These are phyloP conservation scores for Penicillium italicum DNA, from an alignment of 2,329 filamentous ascomycete genomes.

Conservation along the genomic window DNA sequence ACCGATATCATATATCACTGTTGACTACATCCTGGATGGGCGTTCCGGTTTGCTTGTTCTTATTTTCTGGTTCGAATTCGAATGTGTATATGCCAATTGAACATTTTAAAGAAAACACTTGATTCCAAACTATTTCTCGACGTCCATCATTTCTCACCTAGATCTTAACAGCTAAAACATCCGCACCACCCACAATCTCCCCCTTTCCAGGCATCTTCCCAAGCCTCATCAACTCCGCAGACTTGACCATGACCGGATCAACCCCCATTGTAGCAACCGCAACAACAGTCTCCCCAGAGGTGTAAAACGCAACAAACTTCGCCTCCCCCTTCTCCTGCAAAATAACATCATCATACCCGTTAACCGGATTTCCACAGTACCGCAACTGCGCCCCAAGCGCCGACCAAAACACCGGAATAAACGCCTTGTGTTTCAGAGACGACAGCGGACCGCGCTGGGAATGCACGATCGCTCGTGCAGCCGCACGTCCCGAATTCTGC, in stretches of 20 bases:
- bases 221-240: slow-evolving; percentile 77
- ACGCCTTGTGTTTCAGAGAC: slow-evolving; percentile 59
- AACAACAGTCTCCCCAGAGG: slow-evolving; percentile 78
- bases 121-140: slow-evolving; percentile 2
- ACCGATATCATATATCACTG: slow-evolving; percentile 10
- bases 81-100: slow-evolving; percentile 18
- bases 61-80: slow-evolving; percentile 17
- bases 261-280: slow-evolving; percentile 87
- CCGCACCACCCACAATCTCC: slow-evolving; percentile 59
- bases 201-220: slow-evolving; percentile 79
- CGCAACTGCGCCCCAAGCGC: slow-evolving; percentile 83
- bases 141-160: neutral
- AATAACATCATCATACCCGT: slow-evolving; percentile 82
- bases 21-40: slow-evolving; percentile 7
- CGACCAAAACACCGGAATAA: slow-evolving; percentile 96
- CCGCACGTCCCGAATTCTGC: slow-evolving; percentile 81
- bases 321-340: slow-evolving; percentile 71
- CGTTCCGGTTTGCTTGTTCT: slow-evolving; percentile 9
- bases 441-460: slow-evolving; percentile 39
- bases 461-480: slow-evolving; percentile 71
- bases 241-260: slow-evolving; percentile 82
- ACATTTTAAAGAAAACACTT: slow-evolving; percentile 3
- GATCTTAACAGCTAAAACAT: slow-evolving; percentile 36
- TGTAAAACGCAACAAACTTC: slow-evolving; percentile 88
- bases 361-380: slow-evolving; percentile 83